Conservation (phyloP, 2,329 filamentous ascomycete genomes). For the Fragosphaeria purpurea region DNA sequence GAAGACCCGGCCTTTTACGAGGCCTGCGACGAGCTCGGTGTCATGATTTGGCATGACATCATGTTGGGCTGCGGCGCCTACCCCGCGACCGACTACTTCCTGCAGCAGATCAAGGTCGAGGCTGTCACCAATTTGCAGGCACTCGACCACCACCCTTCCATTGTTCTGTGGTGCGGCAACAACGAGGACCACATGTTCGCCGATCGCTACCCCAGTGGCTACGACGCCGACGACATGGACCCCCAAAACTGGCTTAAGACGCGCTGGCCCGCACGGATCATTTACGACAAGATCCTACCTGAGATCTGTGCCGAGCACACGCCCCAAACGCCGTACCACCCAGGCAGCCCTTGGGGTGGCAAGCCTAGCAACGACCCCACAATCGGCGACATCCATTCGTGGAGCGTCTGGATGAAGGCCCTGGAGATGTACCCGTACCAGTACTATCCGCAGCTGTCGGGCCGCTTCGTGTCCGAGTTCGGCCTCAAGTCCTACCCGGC, state of each 20-base stretch:
- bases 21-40: slow-evolving; percentile 56
- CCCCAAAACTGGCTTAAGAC: too few species aligned
- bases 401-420: slow-evolving; percentile 67
- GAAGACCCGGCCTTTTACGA: slow-evolving; percentile 59
- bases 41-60: slow-evolving; percentile 69
- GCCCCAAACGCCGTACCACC: slow-evolving; percentile 47
- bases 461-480: slow-evolving; percentile 70
- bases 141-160: slow-evolving; percentile 50
- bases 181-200: slow-evolving; percentile 15
- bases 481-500: slow-evolving; percentile 73
- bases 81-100: slow-evolving; percentile 45
- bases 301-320: slow-evolving; percentile 43
- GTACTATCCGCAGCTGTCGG: slow-evolving; percentile 58
- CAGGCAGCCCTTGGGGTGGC: slow-evolving; percentile 62
- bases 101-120: slow-evolving; percentile 55
- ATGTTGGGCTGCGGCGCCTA: slow-evolving; percentile 60
- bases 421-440: slow-evolving; percentile 51
- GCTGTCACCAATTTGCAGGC: slow-evolving; percentile 53
- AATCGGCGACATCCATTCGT: slow-evolving; percentile 72
- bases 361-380: slow-evolving; percentile 51
- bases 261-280: too few species aligned
- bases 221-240: slow-evolving; percentile 38
- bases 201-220: slow-evolving; percentile 36
- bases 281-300: slow-evolving; percentile 37
- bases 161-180: slow-evolving; percentile 72